Conservation (phyloP, 441 rosid species). For the Corymbia citriodora region DNA sequence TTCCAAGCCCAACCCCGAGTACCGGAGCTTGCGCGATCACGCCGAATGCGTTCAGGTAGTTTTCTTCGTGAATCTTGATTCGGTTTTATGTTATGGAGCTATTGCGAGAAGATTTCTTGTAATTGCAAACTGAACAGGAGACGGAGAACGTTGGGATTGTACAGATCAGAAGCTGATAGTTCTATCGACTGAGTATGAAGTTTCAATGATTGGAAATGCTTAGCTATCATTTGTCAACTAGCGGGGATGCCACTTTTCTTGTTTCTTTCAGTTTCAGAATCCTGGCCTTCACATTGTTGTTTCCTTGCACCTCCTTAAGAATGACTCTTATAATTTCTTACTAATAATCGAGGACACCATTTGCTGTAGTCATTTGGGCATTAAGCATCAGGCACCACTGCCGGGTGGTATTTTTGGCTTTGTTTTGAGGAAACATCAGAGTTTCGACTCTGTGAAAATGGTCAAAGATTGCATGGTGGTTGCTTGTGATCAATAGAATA, state of each 20-base stretch:
- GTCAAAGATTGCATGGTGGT: not conserved
- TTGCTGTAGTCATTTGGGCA: accelerated
- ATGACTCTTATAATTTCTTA: too few relatives aligned
- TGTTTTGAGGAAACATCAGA: not conserved
- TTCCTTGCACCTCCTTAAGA: not conserved
- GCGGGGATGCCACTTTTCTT: not conserved
- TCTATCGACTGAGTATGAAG: not conserved
- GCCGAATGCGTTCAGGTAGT: conserved; percentile 86
- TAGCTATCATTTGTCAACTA: not conserved
- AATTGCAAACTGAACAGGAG: not conserved
- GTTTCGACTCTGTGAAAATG: accelerated
- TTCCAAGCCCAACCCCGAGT: conserved; percentile 64
- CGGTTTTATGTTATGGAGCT: not conserved
- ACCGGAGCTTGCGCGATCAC: conserved; percentile 68
- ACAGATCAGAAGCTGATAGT: not conserved
- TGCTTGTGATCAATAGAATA: not conserved
- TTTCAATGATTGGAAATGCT: not conserved
- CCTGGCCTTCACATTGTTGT: not conserved
- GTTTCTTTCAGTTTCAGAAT: not conserved
- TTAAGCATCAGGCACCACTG: not conserved
- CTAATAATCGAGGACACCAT: accelerated
- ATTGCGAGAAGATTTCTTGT: too few relatives aligned
- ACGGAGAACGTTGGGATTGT: not conserved
- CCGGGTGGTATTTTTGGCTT: not conserved
- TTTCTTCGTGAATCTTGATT: not conserved